These are phyloP conservation scores for Alternaria sp. DNA, from an alignment of 2,329 filamentous ascomycete genomes.

Conservation along the genomic window DNA sequence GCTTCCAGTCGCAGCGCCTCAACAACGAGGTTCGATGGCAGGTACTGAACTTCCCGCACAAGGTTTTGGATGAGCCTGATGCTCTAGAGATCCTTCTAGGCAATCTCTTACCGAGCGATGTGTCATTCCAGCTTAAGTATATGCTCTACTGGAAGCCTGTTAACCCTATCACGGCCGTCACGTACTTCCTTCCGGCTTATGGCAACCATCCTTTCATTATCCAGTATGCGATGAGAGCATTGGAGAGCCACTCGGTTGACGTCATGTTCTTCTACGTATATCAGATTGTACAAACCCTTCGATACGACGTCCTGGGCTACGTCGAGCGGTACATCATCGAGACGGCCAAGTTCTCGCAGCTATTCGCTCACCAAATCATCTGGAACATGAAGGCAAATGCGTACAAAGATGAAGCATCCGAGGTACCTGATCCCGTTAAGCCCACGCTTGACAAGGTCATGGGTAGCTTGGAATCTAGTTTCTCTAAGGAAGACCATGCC, in stretches of 20 bases:
- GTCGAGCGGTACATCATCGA: conserved; percentile 96
- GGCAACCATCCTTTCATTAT: conserved; percentile 90
- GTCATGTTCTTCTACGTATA: conserved; percentile 99
- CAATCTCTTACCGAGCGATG: conserved; percentile 75
- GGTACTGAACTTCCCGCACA: conserved; percentile 82
- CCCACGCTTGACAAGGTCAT: conserved; percentile 92
- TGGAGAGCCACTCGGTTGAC: conserved; percentile 95
- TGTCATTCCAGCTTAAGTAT: conserved; percentile 88
- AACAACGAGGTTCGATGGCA: conserved; percentile 78
- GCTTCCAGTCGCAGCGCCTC: conserved; percentile 79
- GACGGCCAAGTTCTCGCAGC: conserved; percentile 94
- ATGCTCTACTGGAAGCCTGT: conserved; percentile 91
- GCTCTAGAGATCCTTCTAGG: conserved; percentile 84
- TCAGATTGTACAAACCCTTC: conserved; percentile 93
- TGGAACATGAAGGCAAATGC: conserved; percentile 99
- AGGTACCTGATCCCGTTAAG: conserved; percentile 90
- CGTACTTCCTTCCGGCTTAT: conserved; percentile 90
- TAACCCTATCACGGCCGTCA: conserved; percentile 91
- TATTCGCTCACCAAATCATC: conserved; percentile 99
- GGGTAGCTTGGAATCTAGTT: conserved; percentile 80
- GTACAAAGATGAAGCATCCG: conserved; percentile 94
- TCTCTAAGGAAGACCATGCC: conserved; percentile 75
- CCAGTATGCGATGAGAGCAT: conserved; percentile 93
- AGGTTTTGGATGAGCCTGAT: conserved; percentile 79
- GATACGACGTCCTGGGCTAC: conserved; percentile 92